Percentiles rank a stretch among this genome's conserved stretches.
Evolutionary conservation across 805 yeast species (phyloP).

Genomic region (Hyphopichia homilentoma): DNA sequence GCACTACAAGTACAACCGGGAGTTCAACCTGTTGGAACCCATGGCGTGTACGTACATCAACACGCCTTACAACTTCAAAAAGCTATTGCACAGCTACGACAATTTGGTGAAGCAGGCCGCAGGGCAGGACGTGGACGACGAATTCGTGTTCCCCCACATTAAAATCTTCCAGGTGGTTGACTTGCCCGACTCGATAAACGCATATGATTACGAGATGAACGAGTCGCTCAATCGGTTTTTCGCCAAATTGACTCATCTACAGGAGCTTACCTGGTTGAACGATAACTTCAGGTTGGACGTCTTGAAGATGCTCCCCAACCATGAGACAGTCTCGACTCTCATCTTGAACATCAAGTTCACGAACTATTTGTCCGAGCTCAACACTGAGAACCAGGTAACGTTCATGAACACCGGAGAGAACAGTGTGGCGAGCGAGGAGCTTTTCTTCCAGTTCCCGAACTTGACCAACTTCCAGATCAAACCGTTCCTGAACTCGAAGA

Average conservation of each 20-base stretch:
- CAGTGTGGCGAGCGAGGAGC: constrained; percentile 3
- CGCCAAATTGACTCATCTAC: constrained; percentile 15
- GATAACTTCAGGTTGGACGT: constrained; percentile 26
- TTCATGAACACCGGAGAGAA: constrained; percentile 4
- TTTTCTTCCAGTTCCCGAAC: constrained; percentile 18
- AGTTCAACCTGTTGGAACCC: constrained; percentile 2
- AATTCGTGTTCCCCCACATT: constrained; percentile 14
- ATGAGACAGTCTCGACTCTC: constrained; percentile 18
- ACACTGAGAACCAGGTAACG: background rate
- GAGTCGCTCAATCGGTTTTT: constrained; percentile 23
- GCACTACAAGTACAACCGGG: constrained; percentile 3
- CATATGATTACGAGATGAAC: constrained; percentile 28
- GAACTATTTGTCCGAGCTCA: constrained; percentile 13
- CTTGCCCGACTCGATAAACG: constrained; percentile 41
- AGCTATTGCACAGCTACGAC: constrained; percentile 20
- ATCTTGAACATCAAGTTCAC: constrained; percentile 27
- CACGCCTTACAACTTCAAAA: constrained; percentile 36
- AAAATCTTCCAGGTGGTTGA: constrained; percentile 27
- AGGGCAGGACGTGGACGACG: constrained; percentile 1
- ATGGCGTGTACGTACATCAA: constrained; percentile 29
- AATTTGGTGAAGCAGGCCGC: constrained; percentile 4
- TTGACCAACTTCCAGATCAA: constrained; percentile 29
- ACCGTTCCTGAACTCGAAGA: constrained; percentile 27
- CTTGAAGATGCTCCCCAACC: constrained; percentile 28
- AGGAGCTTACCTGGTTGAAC: constrained; percentile 30